A percentile compares a stretch with the other conserved stretches of the same genome.
phyloP scores from a whole-genome alignment of 352 stramenopile genomes.

The Thraustochytrium striatum region DNA sequence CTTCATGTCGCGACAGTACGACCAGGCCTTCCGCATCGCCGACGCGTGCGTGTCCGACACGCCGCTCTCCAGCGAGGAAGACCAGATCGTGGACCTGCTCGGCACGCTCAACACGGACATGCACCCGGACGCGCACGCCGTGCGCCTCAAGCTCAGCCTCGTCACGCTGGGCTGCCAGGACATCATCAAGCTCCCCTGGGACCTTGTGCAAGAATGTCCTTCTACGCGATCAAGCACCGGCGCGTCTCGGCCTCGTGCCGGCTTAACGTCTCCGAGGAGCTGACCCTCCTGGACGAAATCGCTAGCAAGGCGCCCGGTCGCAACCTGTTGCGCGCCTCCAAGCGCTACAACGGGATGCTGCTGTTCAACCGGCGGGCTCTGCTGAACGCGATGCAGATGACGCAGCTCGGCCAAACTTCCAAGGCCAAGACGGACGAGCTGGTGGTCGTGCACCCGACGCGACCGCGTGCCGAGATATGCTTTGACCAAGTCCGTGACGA shows the following conservation, averaged over 20 bases:
- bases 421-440: constrained; percentile 24
- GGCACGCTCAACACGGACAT: constrained; percentile 72
- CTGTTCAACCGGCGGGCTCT: constrained; percentile 42
- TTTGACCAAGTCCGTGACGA: constrained; percentile 42
- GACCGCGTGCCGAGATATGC: neutral
- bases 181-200: constrained; percentile 25
- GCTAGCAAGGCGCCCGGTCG: neutral
- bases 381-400: constrained; percentile 40
- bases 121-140: constrained; percentile 79
- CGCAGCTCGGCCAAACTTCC: constrained; percentile 36
- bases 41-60: constrained; percentile 74
- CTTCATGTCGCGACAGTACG: constrained; percentile 71
- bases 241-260: constrained; percentile 1
- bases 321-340: constrained; percentile 38
- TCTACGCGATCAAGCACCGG: constrained; percentile 41
- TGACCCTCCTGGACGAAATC: constrained; percentile 38
- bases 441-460: constrained; percentile 11
- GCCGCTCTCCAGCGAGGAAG: constrained; percentile 78
- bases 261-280: constrained; percentile 31
- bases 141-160: constrained; percentile 63
- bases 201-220: constrained; percentile 44
- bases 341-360: constrained; percentile 35
- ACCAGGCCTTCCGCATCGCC: constrained; percentile 71
- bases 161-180: constrained; percentile 61
- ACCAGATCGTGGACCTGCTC: constrained; percentile 76